Evolutionary conservation across 2,329 filamentous ascomycete genomes (phyloP).

Genomic region (Periglandula ipomoeae): DNA sequence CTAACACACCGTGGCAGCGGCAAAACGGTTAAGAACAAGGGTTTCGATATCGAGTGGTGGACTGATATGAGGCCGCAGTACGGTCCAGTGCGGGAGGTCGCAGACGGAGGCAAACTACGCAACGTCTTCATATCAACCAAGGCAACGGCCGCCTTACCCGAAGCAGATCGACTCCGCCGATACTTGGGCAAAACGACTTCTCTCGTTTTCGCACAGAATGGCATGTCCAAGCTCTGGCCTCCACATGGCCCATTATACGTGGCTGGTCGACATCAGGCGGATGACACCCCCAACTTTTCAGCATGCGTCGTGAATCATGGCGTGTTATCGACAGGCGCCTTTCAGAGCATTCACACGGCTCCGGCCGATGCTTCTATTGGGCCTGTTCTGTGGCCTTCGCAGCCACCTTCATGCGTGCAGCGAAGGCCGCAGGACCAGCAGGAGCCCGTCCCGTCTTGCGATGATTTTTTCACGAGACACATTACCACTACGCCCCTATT

Average conservation of each 20-base stretch:
- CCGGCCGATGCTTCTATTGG: constrained; percentile 40
- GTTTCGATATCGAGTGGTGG: constrained; percentile 47
- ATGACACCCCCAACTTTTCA: constrained; percentile 56
- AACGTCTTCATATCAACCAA: constrained; percentile 77
- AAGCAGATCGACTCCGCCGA: constrained; percentile 46
- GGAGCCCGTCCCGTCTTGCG: constrained; percentile 1
- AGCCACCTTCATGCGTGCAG: neutral
- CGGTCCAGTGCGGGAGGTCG: constrained; percentile 31
- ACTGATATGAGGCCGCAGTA: constrained; percentile 30
- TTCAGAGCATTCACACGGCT: constrained; percentile 43
- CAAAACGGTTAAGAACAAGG: constrained; percentile 19
- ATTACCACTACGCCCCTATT: constrained; percentile 35
- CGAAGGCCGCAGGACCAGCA: neutral
- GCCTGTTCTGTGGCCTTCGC: constrained; percentile 27
- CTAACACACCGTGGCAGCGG: constrained; percentile 26
- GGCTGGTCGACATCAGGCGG: constrained; percentile 27
- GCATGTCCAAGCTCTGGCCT: constrained; percentile 62
- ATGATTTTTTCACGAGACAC: constrained; percentile 30
- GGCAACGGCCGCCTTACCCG: constrained; percentile 55
- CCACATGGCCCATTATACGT: constrained; percentile 37
- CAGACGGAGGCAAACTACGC: constrained; percentile 38
- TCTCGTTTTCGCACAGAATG: constrained; percentile 80
- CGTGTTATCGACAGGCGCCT: constrained; percentile 39
- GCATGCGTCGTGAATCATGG: constrained; percentile 54
- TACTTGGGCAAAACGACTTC: constrained; percentile 58